phyloP scores from a whole-genome alignment of 495 filamentous ascomycete genomes.

The Penicillium turbatum region DNA sequence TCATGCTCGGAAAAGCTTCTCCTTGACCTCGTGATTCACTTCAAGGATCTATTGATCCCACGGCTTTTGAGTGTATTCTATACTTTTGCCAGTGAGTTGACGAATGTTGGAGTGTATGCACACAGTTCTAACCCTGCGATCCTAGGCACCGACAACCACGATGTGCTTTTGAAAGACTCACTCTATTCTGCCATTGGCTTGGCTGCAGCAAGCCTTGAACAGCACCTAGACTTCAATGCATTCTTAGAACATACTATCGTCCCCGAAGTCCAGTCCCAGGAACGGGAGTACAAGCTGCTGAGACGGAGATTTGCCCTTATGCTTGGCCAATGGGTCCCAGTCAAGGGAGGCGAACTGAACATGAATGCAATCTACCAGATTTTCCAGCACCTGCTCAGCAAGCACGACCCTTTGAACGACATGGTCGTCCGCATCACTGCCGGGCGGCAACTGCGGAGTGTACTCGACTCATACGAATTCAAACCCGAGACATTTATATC shows the following conservation, averaged over 20 bases:
- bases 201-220: slow-evolving; percentile 67
- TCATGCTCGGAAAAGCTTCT: slow-evolving; percentile 92
- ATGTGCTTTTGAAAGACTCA: slow-evolving; percentile 83
- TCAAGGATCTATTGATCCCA: slow-evolving; percentile 69
- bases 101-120: background rate
- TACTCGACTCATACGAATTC: slow-evolving; percentile 85
- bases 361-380: slow-evolving; percentile 78
- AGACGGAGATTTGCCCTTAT: slow-evolving; percentile 82
- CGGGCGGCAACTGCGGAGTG: slow-evolving; percentile 71
- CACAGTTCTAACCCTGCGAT: background rate
- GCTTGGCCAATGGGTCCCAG: slow-evolving; percentile 81
- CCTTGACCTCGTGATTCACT: slow-evolving; percentile 82
- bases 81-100: slow-evolving; percentile 57
- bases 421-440: slow-evolving; percentile 88
- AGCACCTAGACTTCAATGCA: slow-evolving; percentile 71
- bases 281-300: slow-evolving; percentile 78
- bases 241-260: slow-evolving; percentile 72
- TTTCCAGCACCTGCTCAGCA: slow-evolving; percentile 80
- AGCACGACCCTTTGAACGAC: slow-evolving; percentile 75
- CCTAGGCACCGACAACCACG: slow-evolving; percentile 52
- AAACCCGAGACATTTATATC: slow-evolving; percentile 63
- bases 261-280: slow-evolving; percentile 70
- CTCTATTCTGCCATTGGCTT: slow-evolving; percentile 90
- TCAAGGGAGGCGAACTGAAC: slow-evolving; percentile 61
- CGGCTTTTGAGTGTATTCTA: slow-evolving; percentile 77